These are phyloP conservation scores for Sugiyamaella floridensis DNA, from an alignment of 805 yeast species.

Conservation along the genomic window DNA sequence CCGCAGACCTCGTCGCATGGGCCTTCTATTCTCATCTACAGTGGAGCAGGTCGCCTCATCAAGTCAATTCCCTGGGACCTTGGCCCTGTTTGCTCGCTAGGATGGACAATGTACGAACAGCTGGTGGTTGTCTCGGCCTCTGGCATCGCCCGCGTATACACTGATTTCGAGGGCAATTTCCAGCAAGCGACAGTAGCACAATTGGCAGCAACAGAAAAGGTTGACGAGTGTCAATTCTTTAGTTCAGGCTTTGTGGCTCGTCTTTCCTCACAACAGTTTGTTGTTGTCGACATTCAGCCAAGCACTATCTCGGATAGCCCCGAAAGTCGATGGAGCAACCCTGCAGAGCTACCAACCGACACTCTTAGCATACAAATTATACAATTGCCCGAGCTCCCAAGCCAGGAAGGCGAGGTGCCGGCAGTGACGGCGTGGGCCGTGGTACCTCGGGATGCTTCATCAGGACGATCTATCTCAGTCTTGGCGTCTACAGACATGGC, in stretches of 20 bases:
- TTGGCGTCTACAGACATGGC: background rate
- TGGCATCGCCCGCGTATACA: slow-evolving; percentile 51
- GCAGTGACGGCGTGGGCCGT: slow-evolving; percentile 9
- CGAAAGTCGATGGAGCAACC: background rate
- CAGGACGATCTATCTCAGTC: slow-evolving; percentile 1
- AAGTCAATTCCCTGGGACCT: slow-evolving; percentile 30
- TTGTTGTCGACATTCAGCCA: slow-evolving; percentile 25
- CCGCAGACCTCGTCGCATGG: slow-evolving; percentile 11
- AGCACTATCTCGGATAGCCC: slow-evolving; percentile 14
- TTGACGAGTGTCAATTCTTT: slow-evolving; percentile 36
- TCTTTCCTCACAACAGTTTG: slow-evolving; percentile 37
- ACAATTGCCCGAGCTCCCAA: background rate
- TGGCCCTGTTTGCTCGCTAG: slow-evolving; percentile 48
- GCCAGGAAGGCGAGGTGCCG: background rate
- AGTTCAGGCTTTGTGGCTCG: slow-evolving; percentile 40
- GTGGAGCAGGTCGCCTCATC: slow-evolving; percentile 28
- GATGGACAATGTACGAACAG: slow-evolving; percentile 48
- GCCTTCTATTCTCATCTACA: slow-evolving; percentile 22
- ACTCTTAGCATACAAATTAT: background rate
- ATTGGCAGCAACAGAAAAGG: slow-evolving; percentile 30
- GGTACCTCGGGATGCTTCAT: background rate
- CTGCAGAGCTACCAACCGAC: background rate
- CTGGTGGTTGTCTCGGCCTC: slow-evolving; percentile 48
- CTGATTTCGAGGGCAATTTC: slow-evolving; percentile 63
- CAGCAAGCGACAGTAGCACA: slow-evolving; percentile 41